Evolutionary conservation across 1,139 yeast species (phyloP), one percentile per base, ranked within the genome.

Genomic region (Yamadazyma atlantica): DNA sequence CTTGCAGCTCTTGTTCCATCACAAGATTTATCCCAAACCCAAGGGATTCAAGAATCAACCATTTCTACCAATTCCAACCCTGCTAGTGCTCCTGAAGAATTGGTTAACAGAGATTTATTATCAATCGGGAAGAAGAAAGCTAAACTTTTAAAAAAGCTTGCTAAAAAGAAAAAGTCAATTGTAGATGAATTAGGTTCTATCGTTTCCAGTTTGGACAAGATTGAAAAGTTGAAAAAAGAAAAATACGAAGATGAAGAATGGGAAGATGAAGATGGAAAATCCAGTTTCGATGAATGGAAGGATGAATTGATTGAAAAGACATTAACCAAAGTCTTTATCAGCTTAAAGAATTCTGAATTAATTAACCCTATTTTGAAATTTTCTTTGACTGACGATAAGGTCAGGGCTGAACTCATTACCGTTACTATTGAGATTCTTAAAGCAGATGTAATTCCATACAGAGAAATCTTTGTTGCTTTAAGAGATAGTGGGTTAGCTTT

Each of bases 401-500:
- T 59, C 6, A 50, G 70, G 38, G 51, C 46, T 2, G 54, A 55
- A 11, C 37, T 64, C 16, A 52, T 53, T 22, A 55, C 58, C 19
- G 42, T 62, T 12, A 51, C 62, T 5, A 50, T 60, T 32, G 56
- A 59, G 13, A 49, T 64, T 32, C 40, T 65, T 25, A 47, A 56
- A 37, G 58, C 62, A 1, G 58, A 57, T 24, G 67, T 58, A 4
- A 63, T 64, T 43, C 69, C 70, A 1, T 65, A 57, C 49, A 50
- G 55, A 36, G 67, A 63, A 29, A 52, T 65, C 9, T 63, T 64
- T 39, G 49, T 38, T 7, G 68, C 69, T 8, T 48, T 64, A 37
- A 59, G 49, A 39, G 55, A 55, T 5, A 59, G 66, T 32, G 69
- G 66, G 5, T 52, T 64, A 36, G 67, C 64, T 4, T 38, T 53